These are phyloP conservation scores for Acacia crassicarpa DNA, from an alignment of 306 rosid genomes.

Conservation along the genomic window DNA sequence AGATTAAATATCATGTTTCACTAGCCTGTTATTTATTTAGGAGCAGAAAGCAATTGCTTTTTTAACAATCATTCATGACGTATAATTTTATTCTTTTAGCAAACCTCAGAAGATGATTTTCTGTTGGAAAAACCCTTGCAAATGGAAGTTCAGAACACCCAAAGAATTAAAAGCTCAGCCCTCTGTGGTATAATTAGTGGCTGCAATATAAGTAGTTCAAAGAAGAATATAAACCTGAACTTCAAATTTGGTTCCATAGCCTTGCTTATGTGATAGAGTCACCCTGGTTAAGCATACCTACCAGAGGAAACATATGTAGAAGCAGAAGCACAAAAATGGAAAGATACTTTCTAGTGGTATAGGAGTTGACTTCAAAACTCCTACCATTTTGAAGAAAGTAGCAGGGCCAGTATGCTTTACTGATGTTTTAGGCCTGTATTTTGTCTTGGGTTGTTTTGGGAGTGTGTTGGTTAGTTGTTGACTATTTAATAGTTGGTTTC, in stretches of 20 bases:
- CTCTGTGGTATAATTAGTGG: background rate
- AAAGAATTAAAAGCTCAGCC: conserved; percentile 6
- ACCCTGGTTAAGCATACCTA: no score
- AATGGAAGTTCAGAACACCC: conserved; percentile 7
- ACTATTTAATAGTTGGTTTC: no score
- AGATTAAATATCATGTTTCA: background rate
- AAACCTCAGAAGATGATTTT: background rate
- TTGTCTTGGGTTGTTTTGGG: no score
- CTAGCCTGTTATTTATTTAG: background rate
- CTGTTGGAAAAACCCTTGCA: background rate
- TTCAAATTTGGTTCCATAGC: conserved; percentile 3
- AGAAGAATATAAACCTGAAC: background rate
- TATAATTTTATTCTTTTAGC: background rate
- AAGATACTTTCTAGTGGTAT: no score
- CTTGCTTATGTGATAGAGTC: background rate
- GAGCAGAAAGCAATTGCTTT: no score
- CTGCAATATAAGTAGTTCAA: background rate
- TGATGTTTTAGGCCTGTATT: no score
- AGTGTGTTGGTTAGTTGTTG: no score
- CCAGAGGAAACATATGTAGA: no score
- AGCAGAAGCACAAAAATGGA: no score
- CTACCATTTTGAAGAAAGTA: no score
- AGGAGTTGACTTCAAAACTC: no score
- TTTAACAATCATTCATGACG: background rate
- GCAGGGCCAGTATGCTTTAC: no score